Evolutionary conservation across 768 basidiomycete species (phyloP).

Genomic region (Rhodosporidiobolus sp.): DNA sequence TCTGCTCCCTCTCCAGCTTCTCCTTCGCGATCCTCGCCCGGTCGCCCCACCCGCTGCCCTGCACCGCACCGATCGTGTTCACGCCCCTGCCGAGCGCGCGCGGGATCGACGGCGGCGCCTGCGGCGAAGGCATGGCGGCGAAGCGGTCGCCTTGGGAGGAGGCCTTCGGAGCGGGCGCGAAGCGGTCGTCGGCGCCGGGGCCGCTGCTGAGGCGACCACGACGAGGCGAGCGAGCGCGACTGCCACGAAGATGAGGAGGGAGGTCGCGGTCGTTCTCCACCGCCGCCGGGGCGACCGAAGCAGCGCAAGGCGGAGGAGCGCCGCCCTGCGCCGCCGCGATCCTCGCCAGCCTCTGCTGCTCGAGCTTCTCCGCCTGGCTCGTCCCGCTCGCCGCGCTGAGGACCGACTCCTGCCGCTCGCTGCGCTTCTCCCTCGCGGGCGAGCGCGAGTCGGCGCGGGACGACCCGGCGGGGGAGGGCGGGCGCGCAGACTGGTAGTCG

Average conservation of each 20-base stretch:
- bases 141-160: neutral
- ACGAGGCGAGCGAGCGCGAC: too few species aligned
- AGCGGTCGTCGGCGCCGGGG: neutral
- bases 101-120: neutral
- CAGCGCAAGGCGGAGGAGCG: neutral
- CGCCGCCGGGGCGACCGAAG: neutral
- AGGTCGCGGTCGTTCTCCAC: neutral
- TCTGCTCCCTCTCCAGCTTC: neutral
- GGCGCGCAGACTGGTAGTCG: neutral
- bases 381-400: neutral
- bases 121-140: neutral
- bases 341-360: constrained; percentile 13
- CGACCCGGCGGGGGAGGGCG: neutral
- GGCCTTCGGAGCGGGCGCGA: neutral
- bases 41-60: neutral
- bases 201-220: too few species aligned
- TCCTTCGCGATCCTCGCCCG: constrained; percentile 1
- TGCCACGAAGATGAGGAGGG: neutral
- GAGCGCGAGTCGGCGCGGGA: neutral
- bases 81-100: neutral
- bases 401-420: neutral
- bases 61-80: neutral
- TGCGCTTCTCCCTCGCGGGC: neutral
- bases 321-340: neutral
- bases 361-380: constrained; percentile 5